phyloP scores from a whole-genome alignment of 441 rosid genomes.

The Manihot esculenta region DNA sequence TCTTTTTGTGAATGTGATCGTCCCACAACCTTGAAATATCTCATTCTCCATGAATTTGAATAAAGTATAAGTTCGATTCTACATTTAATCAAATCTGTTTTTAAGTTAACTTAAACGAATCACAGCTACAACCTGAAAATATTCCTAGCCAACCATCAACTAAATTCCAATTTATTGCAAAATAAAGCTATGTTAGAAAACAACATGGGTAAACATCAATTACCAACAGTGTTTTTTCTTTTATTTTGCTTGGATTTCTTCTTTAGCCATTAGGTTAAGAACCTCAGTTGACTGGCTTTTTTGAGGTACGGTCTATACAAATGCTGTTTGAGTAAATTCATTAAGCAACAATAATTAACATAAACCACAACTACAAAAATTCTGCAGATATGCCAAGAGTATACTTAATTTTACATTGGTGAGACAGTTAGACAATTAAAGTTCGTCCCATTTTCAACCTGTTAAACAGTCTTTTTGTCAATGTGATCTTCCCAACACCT shows the following conservation, averaged over 20 bases:
- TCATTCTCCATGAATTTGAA: too few relatives aligned
- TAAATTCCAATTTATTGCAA: too few relatives aligned
- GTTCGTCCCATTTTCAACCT: not conserved
- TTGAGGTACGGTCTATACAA: constrained; percentile 5
- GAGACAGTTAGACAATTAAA: not conserved
- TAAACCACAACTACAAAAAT: not conserved
- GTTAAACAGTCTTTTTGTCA: not conserved
- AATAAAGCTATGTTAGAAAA: too few relatives aligned
- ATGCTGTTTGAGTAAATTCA: not conserved
- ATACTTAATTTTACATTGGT: not conserved
- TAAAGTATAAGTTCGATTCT: too few relatives aligned
- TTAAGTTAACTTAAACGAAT: not conserved
- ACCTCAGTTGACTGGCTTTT: not conserved
- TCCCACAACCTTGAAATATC: not conserved
- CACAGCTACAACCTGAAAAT: not conserved
- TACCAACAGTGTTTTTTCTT: not conserved
- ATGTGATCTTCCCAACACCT: not conserved
- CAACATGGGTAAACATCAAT: not conserved
- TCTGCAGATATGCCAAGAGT: not conserved
- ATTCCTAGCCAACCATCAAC: not conserved
- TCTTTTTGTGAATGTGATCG: not conserved
- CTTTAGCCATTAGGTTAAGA: too few relatives aligned
- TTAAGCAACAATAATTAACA: constrained; percentile 8
- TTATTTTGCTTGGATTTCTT: too few relatives aligned
- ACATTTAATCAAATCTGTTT: not conserved